Base-by-base conservation (phyloP, 371 early-diverging fungal genomes). In the Mortierella sp. region DNA sequence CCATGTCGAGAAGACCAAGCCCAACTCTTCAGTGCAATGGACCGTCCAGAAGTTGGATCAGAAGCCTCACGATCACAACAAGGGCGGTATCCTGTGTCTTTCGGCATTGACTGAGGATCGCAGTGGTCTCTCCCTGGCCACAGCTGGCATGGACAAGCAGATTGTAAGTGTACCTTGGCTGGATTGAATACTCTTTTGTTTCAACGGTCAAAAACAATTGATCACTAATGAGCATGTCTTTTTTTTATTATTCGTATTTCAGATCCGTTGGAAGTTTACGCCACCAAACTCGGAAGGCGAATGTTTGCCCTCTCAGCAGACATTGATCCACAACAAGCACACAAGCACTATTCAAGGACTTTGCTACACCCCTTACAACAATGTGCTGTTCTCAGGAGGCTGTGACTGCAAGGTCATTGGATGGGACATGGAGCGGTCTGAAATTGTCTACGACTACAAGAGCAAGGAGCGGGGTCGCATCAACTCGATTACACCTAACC, bases 101-200 rank as follows among this genome's bases (percentile, higher is more conserved):
- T 37, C 77, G 8, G 46, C 78, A 5, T 19, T 84, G 50, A 19
- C 44, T 3, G 69, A 80, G 6, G 73, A 73, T 37, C n/a, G 50
- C 0, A 61, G 50, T 16, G 81, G 76, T 3, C 61, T 84, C 50
- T 71, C 77, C 26, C 8, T 84, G 40, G 86, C 79, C 26, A 79
- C 86, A 3, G 86, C 79, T 0, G 86, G 75, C 11, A 28, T 78
- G 74, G 86, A 85, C 37, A 85, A 85, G 69, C 78, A 76, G 31
- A 69, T 85, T 43, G 86, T 85, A 76, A 77, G 83, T 57, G 16
- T 72, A 13, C 13, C 10, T 13, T 37, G 3, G 21, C 61, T 61
- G 21, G 54, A n/a, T 21, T 37, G 67, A 61, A n/a, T n/a, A n/a
- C n/a, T 37, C 11, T 5, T 6, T 10, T 24, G 21, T 40, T 6